Evolutionary conservation across 768 basidiomycete genomes (phyloP), one percentile per base, ranked within the genome.

Genomic region (Tephrocybe sp.): DNA sequence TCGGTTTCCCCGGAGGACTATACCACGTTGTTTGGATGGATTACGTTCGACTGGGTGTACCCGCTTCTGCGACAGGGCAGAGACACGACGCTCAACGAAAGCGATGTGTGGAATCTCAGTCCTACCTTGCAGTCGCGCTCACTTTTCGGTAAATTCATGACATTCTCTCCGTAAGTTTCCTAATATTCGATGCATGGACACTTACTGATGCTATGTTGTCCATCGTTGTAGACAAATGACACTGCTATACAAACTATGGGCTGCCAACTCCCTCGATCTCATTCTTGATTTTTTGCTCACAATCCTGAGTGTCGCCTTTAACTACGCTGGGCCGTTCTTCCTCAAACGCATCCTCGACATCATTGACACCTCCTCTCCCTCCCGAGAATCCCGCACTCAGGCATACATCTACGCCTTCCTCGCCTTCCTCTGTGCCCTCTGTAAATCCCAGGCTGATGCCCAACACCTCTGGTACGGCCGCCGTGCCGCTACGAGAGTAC

Each of bases 271-370:
- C 0, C 60, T 75, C 6, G 79, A 80, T 57, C 54, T 80, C 20
- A 60, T 74, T 23, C 53, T 90, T 39, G 92, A 94, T 62, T 83
- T 85, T 53, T 12, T 58, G 2, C 68, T 93, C 36, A 90, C 92
- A 0, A 68, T 85, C 52, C 61, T 85, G 49, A 84, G 84, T 57
- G 84, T 93, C 26, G 26, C 78, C 0, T 86, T 92, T 69, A 87
- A 87, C 58, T 96, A 93, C 67, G 76, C 83, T 0, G 79, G 81
- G 0, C 93, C 94, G 6, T 93, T 84, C 71, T 93, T 95, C 72
- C 75, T 97, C 39, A 92, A 89, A 31, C 72, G 67, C 30, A 85
- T 88, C 54, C 73, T 88, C 4, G 82, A 85, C 57, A 69, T 78
- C 0, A 77, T 88, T 35, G 73, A 70, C 26, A 34, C 61, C 33